phyloP scores from a whole-genome alignment of 78 protist genomes.

The Cavenderia fasciculata region DNA sequence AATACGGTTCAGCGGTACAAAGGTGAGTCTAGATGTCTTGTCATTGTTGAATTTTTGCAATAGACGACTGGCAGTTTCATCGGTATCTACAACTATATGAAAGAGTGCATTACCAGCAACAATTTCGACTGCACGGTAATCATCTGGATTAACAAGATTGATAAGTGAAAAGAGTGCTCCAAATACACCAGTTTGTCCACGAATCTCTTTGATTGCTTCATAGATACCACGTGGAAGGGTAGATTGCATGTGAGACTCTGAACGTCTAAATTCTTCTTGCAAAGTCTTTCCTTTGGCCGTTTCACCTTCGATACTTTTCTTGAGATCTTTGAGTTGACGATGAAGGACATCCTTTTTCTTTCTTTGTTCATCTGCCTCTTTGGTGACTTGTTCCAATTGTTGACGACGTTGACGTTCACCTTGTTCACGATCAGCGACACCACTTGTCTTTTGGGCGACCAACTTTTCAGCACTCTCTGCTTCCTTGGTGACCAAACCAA shows the following conservation, averaged over 20 bases:
- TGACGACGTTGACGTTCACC: not conserved
- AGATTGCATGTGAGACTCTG: conserved; percentile 37
- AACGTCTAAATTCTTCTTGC: not conserved
- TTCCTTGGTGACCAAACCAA: conserved; percentile 5
- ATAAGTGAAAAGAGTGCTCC: conserved; percentile 97
- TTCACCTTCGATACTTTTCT: not conserved
- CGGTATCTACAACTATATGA: conserved; percentile 96
- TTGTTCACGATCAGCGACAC: not conserved
- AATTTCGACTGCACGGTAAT: conserved; percentile 92
- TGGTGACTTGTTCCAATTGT: not conserved
- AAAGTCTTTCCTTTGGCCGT: not conserved
- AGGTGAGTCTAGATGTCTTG: conserved; percentile 92
- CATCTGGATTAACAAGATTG: conserved; percentile 41
- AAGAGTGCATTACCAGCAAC: conserved; percentile 93
- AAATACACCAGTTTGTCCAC: conserved; percentile 75
- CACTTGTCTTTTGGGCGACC: not conserved
- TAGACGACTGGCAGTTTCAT: conserved; percentile 69
- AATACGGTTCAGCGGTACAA: conserved; percentile 93
- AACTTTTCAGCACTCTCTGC: not conserved
- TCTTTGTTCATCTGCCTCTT: not conserved
- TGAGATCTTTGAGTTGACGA: not conserved
- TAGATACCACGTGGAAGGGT: conserved; percentile 21
- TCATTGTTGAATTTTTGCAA: conserved; percentile 62
- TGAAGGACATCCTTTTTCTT: conserved; percentile 16
- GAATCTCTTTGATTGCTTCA: conserved; percentile 5